Percentiles rank a stretch among this genome's conserved stretches.
Conservation (phyloP, 352 stramenopile genomes). For the Discostella stelligera region DNA sequence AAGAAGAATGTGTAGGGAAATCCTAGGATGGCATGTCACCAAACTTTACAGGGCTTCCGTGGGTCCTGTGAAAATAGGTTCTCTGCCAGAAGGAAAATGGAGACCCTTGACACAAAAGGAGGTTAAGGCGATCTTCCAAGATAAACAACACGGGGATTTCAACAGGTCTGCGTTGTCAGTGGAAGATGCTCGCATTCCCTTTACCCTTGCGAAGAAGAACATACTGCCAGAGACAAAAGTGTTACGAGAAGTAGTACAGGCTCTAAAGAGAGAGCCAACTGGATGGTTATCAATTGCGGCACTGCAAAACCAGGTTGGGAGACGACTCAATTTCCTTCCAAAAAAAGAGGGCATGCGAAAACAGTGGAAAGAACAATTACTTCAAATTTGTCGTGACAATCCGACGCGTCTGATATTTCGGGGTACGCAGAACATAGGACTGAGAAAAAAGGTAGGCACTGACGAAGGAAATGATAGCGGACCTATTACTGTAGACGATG, state of each 20-base stretch:
- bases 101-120: constrained; percentile 56
- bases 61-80: constrained; percentile 57
- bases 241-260: neutral
- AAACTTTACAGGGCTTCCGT: constrained; percentile 62
- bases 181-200: neutral
- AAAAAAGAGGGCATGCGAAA: constrained; percentile 2
- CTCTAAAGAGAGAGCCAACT: constrained; percentile 1
- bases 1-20: constrained; percentile 65
- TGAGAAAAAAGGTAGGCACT: neutral
- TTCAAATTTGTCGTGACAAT: constrained; percentile 11
- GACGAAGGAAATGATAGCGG: neutral
- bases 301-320: constrained; percentile 6
- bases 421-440: constrained; percentile 6
- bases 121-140: constrained; percentile 45
- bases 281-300: neutral
- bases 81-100: constrained; percentile 61
- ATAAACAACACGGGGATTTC: neutral
- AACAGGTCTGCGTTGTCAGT: neutral
- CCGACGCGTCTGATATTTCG: neutral
- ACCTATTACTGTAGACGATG: neutral
- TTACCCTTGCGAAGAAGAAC: neutral
- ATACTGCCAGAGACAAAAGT: constrained; percentile 1
- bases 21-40: constrained; percentile 70
- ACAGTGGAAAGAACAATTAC: constrained; percentile 9
- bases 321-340: neutral